Evolutionary conservation across 352 stramenopile genomes (phyloP), one percentile per base, ranked within the genome.

Genomic region (Globisporangium polare): DNA sequence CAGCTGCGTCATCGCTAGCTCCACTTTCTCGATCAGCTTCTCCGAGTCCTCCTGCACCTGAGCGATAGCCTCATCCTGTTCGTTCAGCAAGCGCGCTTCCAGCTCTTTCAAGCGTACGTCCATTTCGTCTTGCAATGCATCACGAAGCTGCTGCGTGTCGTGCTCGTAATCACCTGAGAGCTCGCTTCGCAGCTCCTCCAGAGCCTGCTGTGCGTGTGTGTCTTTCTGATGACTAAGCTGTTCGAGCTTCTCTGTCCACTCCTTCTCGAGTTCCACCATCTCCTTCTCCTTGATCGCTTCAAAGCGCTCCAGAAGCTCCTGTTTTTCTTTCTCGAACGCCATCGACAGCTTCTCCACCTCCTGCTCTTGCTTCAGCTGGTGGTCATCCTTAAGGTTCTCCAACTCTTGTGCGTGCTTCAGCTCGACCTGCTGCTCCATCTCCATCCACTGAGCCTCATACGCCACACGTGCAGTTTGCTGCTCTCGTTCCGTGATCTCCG

Each of bases 31-130:
- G 42, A 93, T 89, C 33, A 93, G 69, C 37, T 76, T 77, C 60
- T 93, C 84, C 6, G 82, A 90, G 52, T 93, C 84, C 57, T 92
- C 82, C 51, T 93, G 84, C 12, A 90, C 84, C 39, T 90, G 78
- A 5, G 73, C 72, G 43, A 93, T 89, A 1, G 82, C 77, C 24
- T 89, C 84, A 61, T 93, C 84, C 52, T 93, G 81, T 4, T 90
- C 79, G 7, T 74, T 74, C 22, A 78, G 37, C 2, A 89, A 53
- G 6, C 62, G 60, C 4, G 57, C 42, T 64, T 88, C 80, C 35
- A 88, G 76, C 18, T 78, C 74, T 12, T 73, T 63, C 41, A 89
- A 53, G 47, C 76, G 75, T 0, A 59, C 41, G 8, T 71, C 64
- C 6, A 89, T 52, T 33, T 82, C 68, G 3, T 54, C 24, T 0